Base-by-base conservation (phyloP, 352 stramenopile genomes). In the Phytopythium chamaehyphon region DNA sequence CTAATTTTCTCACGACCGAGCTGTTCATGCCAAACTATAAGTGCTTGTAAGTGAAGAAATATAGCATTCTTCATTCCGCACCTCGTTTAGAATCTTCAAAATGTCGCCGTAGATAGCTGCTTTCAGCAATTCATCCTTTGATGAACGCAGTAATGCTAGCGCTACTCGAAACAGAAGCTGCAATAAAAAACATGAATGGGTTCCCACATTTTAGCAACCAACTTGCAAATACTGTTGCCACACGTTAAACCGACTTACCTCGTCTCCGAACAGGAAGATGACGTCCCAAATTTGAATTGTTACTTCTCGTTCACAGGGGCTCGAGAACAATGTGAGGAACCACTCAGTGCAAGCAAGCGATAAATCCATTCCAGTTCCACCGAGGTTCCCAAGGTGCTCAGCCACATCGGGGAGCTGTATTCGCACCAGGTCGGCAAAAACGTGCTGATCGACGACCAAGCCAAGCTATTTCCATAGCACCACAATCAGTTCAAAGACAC, bases 261-360 rank as follows among this genome's bases (percentile, higher is more conserved):
- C 82, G 54, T 93, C 79, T 16, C 83, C 83, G 16, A 88, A 65
- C 33, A 95, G 68, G 40, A 93, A 95, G 51, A 95, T 76, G 6
- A 72, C 59, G 62, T 95, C 85, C 85, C 85, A 95, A 37, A 95
- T 85, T 35, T 73, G 66, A 16, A 90, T 72, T 1, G 85, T 95
- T 9, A 93, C 69, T 38, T 83, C 68, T 49, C 66, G 69, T 5
- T 73, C 58, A 46, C 83, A 95, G 1, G 85, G 85, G 52, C 85
- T 95, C 12, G 83, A 77, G 59, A 95, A 95, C 2, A 93, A 62
- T 12, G 85, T 95, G 50, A 93, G 60, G 35, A 95, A 95, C 85
- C 85, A 95, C 57, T 95, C 85, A 0, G 83, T 95, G 43, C 85
- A 93, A 10, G 85, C 83, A 14, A 95, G 64, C 3, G 85, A 95